Conservation (phyloP, 768 basidiomycete genomes). For the Rhizopogon vinicolor region DNA sequence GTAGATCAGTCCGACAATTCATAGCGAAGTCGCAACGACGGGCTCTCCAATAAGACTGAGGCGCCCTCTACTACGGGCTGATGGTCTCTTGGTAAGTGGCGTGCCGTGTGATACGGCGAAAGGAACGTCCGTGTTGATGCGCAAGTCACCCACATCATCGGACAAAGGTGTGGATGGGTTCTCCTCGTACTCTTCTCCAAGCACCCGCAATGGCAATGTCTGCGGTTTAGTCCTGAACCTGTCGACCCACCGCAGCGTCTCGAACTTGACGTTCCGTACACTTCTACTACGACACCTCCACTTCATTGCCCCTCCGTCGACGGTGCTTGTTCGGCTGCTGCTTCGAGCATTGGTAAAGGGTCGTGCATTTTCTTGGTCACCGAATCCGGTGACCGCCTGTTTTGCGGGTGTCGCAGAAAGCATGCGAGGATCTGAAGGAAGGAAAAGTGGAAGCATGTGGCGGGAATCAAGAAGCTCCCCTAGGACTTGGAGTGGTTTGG, state of each 20-base stretch:
- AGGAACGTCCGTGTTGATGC: constrained; percentile 33
- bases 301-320: constrained; percentile 36
- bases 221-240: constrained; percentile 49
- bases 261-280: constrained; percentile 56
- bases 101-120: constrained; percentile 27
- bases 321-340: constrained; percentile 34
- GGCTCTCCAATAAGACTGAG: constrained; percentile 37
- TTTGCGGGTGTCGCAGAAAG: constrained; percentile 65
- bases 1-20: not conserved
- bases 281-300: constrained; percentile 60
- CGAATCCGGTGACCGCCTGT: constrained; percentile 15
- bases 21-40: constrained; percentile 11
- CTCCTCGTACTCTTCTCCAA: constrained; percentile 30
- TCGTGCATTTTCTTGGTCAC: constrained; percentile 8
- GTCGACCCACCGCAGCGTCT: constrained; percentile 67
- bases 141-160: constrained; percentile 30
- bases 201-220: constrained; percentile 42
- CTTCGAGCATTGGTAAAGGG: constrained; percentile 26
- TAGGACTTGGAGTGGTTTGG: constrained; percentile 71
- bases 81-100: constrained; percentile 66
- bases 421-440: constrained; percentile 78
- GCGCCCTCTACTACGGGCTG: constrained; percentile 51
- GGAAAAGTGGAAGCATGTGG: constrained; percentile 84
- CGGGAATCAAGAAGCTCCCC: constrained; percentile 92
- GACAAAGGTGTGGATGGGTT: constrained; percentile 28